A percentile compares a stretch with the other conserved stretches of the same genome.
These are phyloP conservation scores for Myxozyma sirexii DNA, from an alignment of 805 yeast genomes.

Conservation along the genomic window DNA sequence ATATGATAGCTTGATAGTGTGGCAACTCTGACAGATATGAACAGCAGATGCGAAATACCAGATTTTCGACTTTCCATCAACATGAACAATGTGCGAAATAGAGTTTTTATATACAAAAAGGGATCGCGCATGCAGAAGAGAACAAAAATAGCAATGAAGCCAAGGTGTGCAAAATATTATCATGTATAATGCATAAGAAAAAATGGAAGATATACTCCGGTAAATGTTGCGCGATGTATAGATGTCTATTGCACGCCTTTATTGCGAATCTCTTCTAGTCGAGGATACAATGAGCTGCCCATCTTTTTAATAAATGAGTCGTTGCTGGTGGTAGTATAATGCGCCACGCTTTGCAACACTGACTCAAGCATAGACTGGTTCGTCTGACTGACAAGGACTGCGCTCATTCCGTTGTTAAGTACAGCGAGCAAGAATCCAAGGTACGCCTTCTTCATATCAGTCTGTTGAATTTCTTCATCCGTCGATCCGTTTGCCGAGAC, in stretches of 20 bases:
- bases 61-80: no score
- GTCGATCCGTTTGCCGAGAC: conserved; percentile 48
- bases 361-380: conserved; percentile 26
- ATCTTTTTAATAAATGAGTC: conserved; percentile 32
- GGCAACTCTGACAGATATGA: no score
- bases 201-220: no score
- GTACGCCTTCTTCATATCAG: conserved; percentile 67
- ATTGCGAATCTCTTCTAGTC: conserved; percentile 18
- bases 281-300: conserved; percentile 25
- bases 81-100: no score
- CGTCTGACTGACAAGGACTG: conserved; percentile 69
- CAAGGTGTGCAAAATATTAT: no score
- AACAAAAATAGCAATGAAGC: no score
- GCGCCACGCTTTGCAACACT: conserved; percentile 27
- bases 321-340: conserved; percentile 23
- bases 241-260: not conserved
- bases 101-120: no score
- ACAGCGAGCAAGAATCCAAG: conserved; percentile 70
- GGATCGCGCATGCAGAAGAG: no score
- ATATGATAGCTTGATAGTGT: not conserved
- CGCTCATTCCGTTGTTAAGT: conserved; percentile 74
- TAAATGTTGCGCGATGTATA: not conserved
- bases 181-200: no score
- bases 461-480: conserved; percentile 65
- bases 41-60: no score